Base-by-base conservation (phyloP, 2,329 filamentous ascomycete species). In the Ascochyta rabiei region DNA sequence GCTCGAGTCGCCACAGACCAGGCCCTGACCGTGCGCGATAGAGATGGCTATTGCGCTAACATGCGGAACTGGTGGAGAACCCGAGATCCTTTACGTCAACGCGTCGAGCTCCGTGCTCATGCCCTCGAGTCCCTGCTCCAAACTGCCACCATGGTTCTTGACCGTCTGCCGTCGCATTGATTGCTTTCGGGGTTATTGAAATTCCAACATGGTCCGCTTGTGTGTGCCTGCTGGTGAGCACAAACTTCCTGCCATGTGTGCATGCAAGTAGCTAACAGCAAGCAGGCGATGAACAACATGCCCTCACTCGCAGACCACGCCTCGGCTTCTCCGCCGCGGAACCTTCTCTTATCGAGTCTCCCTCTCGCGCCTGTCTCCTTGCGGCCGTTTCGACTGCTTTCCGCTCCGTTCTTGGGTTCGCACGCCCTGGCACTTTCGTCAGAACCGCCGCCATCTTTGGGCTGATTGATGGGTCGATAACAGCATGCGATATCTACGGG, bases 181-280 rank as follows among this genome's bases (percentile, higher is more conserved):
- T n/a, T 26, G 26, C 33, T 28, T 5, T 18, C 38, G 18, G 15
- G 24, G 24, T 15, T 30, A 39, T 9, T 40, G 15, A 16, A 19
- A 48, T 23, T 10, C 23, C 37, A 66, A 40, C 9, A 68, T 67
- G 63, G 66, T 67, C 46, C 63, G 60, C 26, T 45, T 68, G 15
- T 63, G 62, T 35, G 55, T 67, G n/a, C 59, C 66, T 34, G 61
- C 61, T 60, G 66, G 66, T 64, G 38, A 39, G 41, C 24, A 6
- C 13, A 0, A 12, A 42, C 10, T 1, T 18, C 15, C 4, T 40
- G 35, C 13, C 21, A 10, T 6, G 16, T 13, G 7, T 9, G 16
- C 21, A 10, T 23, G 18, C 16, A 39, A 6, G 3, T 24, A 30
- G 28, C 54, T 66, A 46, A 68, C 49, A 10, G 6, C 16, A 2